Base-by-base conservation (phyloP, 73 alveolate genomes). In the Breviolum minutum region DNA sequence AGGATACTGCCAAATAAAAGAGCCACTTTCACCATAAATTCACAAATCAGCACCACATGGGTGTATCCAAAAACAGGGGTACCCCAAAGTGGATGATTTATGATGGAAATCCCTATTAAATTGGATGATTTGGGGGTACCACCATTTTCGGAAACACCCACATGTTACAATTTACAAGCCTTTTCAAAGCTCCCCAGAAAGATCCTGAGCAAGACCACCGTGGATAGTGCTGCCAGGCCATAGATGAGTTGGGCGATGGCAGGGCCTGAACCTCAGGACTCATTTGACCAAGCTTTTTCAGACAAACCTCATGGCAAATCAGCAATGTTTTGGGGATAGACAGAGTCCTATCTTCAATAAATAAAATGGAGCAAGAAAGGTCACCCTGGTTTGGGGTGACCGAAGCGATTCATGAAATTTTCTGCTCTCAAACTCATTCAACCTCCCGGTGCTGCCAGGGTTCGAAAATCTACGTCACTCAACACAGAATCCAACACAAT, bases 211-310 rank as follows among this genome's bases (percentile, higher is more conserved):
- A 61, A n/a, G 62, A 62, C 26, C 92, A 60, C 92, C 60, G 64
- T 62, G 16, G 73, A 20, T 7, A 62, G 76, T 26, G 92, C 92
- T 24, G 92, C 92, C 14, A 83, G 92, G 29, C 76, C 92, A 22
- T 61, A 83, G 74, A 83, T 83, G 62, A 83, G 60, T 61, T 83
- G 76, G 17, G 69, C 71, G 12, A 54, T 26, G 19, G 73, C 60
- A 2, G 92, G 54, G 9, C 92, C 92, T 7, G 62, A 83, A 48
- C 92, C 90, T 48, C 7, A 24, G 6, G 11, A 60, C 6, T 20
- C 63, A 29, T 12, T 12, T 13, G 63, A n/a, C 12, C 14, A 54
- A 10, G 26, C 24, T 6, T 29, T 60, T 17, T 6, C 10, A 71
- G 26, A 71, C 81, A 17, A n/a, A 20, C 81, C 29, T 8, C 30